These are phyloP conservation scores for Phytophthora melonis DNA, from an alignment of 352 stramenopile genomes.

Conservation along the genomic window DNA sequence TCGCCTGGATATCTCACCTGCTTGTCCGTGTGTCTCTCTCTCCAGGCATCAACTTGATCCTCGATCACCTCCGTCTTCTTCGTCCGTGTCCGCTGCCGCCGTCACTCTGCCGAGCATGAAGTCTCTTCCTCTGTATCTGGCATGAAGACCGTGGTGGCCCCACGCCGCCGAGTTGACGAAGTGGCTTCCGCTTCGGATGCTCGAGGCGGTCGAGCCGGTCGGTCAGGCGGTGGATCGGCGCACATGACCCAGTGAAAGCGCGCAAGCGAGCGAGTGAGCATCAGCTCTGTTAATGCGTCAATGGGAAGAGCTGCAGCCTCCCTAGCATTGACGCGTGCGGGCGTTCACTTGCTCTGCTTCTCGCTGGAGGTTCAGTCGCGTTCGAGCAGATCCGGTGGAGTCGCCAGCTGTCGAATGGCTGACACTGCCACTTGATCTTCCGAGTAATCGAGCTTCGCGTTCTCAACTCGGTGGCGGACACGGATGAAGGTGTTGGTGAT, in stretches of 20 bases:
- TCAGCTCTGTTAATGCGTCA: background rate
- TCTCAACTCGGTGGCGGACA: background rate
- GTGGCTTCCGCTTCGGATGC: background rate
- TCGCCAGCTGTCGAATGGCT: conserved; percentile 3
- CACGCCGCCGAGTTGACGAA: background rate
- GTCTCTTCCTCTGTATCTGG: background rate
- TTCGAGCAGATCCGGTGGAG: conserved; percentile 10
- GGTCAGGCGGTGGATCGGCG: conserved; percentile 8
- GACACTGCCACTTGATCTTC: background rate
- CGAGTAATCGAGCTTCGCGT: background rate
- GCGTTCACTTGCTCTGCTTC: conserved; percentile 10
- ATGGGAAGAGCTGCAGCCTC: conserved; percentile 28
- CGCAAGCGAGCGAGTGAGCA: conserved; percentile 1
- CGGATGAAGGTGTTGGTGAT: background rate
- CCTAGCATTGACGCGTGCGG: conserved; percentile 6
- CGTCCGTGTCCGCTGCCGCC: background rate
- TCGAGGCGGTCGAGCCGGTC: background rate
- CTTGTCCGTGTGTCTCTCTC: conserved; percentile 6
- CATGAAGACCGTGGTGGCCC: background rate
- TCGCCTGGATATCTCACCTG: conserved; percentile 1
- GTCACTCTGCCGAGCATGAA: background rate
- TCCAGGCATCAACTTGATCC: conserved; percentile 2
- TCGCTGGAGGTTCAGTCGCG: conserved; percentile 11
- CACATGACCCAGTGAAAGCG: conserved; percentile 1
- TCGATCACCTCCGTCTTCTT: background rate